Evolutionary conservation across 2,329 filamentous ascomycete species (phyloP).

Genomic region (Pseudohalonectria lignicola): DNA sequence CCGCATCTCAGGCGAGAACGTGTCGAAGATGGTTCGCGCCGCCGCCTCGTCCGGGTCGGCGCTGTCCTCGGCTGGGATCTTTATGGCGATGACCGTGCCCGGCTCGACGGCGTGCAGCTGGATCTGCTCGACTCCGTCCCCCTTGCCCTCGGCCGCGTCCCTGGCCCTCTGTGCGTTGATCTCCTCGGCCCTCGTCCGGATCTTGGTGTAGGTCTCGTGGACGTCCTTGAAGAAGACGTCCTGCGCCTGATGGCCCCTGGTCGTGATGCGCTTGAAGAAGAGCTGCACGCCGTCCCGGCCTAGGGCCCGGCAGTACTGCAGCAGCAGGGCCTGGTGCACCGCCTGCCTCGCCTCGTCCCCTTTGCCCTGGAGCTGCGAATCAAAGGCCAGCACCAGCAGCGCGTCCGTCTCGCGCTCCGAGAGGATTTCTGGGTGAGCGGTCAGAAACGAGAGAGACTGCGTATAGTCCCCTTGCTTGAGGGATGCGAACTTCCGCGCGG

Average conservation of each 20-base stretch:
- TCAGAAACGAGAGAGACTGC: conserved; percentile 64
- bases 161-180: conserved; percentile 46
- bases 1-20: conserved; percentile 71
- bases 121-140: conserved; percentile 77
- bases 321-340: conserved; percentile 82
- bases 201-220: conserved; percentile 73
- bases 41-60: conserved; percentile 52
- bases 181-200: conserved; percentile 65
- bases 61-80: conserved; percentile 59
- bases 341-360: conserved; percentile 72
- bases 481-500: conserved; percentile 71
- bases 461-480: conserved; percentile 69
- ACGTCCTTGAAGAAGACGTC: conserved; percentile 92
- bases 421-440: conserved; percentile 66
- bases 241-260: conserved; percentile 77
- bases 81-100: conserved; percentile 82
- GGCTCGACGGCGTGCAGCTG: conserved; percentile 95
- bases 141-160: conserved; percentile 34
- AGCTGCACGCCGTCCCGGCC: conserved; percentile 79
- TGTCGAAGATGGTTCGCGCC: conserved; percentile 68
- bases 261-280: conserved; percentile 95
- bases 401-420: conserved; percentile 83
- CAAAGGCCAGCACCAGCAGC: conserved; percentile 83
- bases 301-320: conserved; percentile 90
- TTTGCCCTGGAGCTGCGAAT: conserved; percentile 67